Conservation (phyloP, 139 green algal genomes). For the Chara braunii region DNA sequence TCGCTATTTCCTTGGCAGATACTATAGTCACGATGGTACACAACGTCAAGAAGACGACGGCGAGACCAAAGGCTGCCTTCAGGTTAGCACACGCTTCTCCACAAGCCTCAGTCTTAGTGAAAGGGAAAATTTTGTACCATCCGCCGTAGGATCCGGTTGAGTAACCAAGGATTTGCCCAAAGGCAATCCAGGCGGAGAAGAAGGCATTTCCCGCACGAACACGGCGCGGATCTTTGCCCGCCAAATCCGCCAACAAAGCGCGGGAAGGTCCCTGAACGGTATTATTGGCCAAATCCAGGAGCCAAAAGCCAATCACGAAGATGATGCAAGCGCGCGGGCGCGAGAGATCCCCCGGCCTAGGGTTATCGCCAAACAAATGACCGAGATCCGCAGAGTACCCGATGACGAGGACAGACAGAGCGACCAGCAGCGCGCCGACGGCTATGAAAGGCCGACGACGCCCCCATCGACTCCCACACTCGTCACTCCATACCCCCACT, state of each 20-base stretch:
- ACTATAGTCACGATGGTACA: slow-evolving; percentile 20
- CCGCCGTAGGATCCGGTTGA: slow-evolving; percentile 18
- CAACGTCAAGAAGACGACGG: slow-evolving; percentile 1
- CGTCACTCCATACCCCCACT: slow-evolving; percentile 37
- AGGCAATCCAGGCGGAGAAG: slow-evolving; percentile 36
- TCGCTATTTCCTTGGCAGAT: slow-evolving; percentile 21
- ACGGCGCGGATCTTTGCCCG: slow-evolving; percentile 14
- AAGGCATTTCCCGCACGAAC: slow-evolving; percentile 25
- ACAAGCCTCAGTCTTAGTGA: slow-evolving; percentile 10
- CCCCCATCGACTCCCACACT: slow-evolving; percentile 15
- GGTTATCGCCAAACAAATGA: slow-evolving; percentile 14
- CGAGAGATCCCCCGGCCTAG: not conserved
- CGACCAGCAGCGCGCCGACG: slow-evolving; percentile 15
- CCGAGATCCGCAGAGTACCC: slow-evolving; percentile 35
- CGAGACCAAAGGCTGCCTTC: slow-evolving; percentile 31
- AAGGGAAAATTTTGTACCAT: slow-evolving; percentile 16
- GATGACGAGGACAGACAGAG: slow-evolving; percentile 25
- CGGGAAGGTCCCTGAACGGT: slow-evolving; percentile 38
- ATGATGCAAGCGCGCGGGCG: not conserved
- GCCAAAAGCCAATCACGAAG: not conserved
- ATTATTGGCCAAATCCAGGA: slow-evolving; percentile 43
- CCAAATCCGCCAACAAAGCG: slow-evolving; percentile 37
- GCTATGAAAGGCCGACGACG: slow-evolving; percentile 35
- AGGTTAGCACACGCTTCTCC: slow-evolving; percentile 29
- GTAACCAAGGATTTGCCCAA: slow-evolving; percentile 41